A percentile compares a stretch with the other conserved stretches of the same genome.
Conservation (phyloP, 805 yeast species). For the Komagataella pastoris region DNA sequence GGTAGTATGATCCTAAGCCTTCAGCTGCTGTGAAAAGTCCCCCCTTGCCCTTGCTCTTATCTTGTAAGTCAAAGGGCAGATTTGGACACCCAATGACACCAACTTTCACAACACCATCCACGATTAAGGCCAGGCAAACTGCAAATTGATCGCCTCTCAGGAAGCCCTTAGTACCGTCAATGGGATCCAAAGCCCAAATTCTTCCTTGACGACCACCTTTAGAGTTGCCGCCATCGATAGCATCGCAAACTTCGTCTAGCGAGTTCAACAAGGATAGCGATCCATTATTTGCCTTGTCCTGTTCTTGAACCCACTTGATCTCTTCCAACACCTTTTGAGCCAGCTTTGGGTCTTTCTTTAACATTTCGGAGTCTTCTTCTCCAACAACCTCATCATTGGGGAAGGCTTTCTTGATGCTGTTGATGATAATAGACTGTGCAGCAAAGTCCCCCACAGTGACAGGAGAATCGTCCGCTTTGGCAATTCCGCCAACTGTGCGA, state of each 20-base stretch:
- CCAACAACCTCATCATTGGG: constrained; percentile 85
- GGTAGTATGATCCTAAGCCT: constrained; percentile 55
- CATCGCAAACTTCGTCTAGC: constrained; percentile 37
- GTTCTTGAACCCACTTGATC: constrained; percentile 36
- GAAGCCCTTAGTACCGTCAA: constrained; percentile 97
- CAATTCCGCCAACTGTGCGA: constrained; percentile 35
- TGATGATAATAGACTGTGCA: constrained; percentile 85
- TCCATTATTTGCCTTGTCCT: constrained; percentile 19
- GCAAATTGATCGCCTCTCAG: constrained; percentile 95
- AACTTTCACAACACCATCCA: constrained; percentile 69
- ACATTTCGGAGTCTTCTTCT: constrained; percentile 75
- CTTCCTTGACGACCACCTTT: constrained; percentile 71
- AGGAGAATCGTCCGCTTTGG: constrained; percentile 84
- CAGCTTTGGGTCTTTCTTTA: constrained; percentile 37
- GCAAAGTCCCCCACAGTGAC: constrained; percentile 96
- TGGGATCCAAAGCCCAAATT: constrained; percentile 96
- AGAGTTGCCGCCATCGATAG: constrained; percentile 72
- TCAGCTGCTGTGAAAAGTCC: constrained; percentile 62
- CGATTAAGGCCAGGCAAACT: constrained; percentile 83
- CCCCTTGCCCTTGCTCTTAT: constrained; percentile 37
- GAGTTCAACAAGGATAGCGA: constrained; percentile 28
- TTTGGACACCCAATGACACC: constrained; percentile 98
- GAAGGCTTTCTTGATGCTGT: constrained; percentile 67
- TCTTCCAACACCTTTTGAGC: constrained; percentile 44
- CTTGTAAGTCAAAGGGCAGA: constrained; percentile 37